Evolutionary conservation across 2,329 filamentous ascomycete species (phyloP).

Genomic region (Apiospora koreana): DNA sequence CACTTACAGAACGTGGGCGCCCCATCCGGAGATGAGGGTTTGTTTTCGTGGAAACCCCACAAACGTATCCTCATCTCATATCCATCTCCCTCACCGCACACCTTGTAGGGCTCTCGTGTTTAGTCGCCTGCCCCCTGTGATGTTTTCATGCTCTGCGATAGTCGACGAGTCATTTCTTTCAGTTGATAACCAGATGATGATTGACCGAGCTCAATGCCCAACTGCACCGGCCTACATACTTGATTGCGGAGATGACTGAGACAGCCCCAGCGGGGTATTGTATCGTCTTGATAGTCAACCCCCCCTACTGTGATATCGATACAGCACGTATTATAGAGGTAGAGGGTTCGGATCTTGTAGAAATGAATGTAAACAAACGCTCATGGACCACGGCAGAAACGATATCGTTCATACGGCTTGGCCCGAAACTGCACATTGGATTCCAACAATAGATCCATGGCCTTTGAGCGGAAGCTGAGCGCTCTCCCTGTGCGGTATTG

Average conservation of each 20-base stretch:
- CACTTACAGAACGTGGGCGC: not conserved
- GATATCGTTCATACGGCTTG: not conserved
- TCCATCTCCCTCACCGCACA: not conserved
- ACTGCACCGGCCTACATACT: not conserved
- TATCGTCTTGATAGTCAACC: not conserved
- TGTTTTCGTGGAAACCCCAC: not conserved
- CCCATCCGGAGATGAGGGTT: slow-evolving; percentile 5
- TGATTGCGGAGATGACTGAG: not conserved
- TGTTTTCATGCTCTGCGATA: not conserved
- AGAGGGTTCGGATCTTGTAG: not conserved
- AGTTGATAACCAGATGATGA: not conserved
- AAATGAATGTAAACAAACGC: not conserved
- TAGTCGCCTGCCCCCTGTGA: not conserved
- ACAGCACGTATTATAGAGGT: not conserved
- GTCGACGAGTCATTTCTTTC: not conserved
- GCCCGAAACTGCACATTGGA: not conserved
- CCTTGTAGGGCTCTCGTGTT: not conserved
- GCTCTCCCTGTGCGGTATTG: not conserved
- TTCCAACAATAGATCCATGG: not conserved
- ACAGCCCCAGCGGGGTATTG: not conserved
- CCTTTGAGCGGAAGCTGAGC: not conserved
- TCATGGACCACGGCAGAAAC: not conserved
- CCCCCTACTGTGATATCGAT: not conserved
- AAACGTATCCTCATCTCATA: not conserved
- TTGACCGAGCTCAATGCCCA: not conserved